Evolutionary conservation across 2,329 filamentous ascomycete species (phyloP).

Genomic region (Anisogramma anomala): DNA sequence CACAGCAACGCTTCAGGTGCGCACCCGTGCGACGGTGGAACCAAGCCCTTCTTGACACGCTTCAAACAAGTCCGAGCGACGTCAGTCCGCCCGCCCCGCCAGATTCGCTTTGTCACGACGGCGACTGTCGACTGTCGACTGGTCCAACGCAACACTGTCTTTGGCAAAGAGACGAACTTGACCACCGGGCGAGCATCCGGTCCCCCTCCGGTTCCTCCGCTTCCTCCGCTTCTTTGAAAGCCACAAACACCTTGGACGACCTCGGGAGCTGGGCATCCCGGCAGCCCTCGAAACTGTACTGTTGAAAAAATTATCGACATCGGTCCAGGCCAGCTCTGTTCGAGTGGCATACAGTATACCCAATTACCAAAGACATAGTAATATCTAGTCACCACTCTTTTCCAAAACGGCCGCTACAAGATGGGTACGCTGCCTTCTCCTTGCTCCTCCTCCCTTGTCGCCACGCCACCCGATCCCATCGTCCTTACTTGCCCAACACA

Average conservation of each 20-base stretch:
- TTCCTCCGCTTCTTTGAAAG: too few species aligned
- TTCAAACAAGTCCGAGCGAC: neutral
- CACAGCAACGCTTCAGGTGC: too few species aligned
- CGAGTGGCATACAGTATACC: neutral
- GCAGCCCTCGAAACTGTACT: too few species aligned
- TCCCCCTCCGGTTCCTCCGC: too few species aligned
- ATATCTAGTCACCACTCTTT: constrained; percentile 4
- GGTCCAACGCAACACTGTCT: too few species aligned
- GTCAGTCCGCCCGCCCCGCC: neutral
- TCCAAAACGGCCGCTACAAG: too few species aligned
- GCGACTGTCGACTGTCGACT: neutral
- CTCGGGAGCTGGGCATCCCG: too few species aligned
- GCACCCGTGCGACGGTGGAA: neutral
- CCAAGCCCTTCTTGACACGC: neutral
- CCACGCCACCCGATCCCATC: neutral
- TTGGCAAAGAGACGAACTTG: too few species aligned
- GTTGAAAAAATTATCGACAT: too few species aligned
- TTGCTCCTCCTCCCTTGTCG: neutral
- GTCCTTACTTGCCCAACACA: neutral
- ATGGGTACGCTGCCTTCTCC: constrained; percentile 10
- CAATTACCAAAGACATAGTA: neutral
- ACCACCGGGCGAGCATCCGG: too few species aligned
- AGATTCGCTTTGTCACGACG: neutral
- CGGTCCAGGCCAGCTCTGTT: neutral
- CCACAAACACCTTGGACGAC: too few species aligned